These are phyloP conservation scores for Bruguiera parviflora DNA, from an alignment of 345 rosid genomes.

Conservation along the genomic window DNA sequence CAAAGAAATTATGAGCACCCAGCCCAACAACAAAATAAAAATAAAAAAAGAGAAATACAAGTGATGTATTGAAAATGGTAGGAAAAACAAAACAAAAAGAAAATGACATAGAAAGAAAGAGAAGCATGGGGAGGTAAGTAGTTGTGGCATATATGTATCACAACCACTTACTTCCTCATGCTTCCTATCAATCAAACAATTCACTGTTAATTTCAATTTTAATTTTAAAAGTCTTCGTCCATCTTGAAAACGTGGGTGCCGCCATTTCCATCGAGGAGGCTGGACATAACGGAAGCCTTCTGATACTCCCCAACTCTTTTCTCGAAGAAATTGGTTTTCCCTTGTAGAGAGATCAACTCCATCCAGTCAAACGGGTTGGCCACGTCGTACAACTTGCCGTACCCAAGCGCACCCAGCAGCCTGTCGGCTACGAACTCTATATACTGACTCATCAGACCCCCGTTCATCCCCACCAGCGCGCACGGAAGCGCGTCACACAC, in stretches of 20 bases:
- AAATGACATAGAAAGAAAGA: too few relatives aligned
- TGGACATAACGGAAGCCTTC: slow-evolving; percentile 73
- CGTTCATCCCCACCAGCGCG: slow-evolving; percentile 87
- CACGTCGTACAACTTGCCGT: slow-evolving; percentile 56
- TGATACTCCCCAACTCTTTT: slow-evolving; percentile 84
- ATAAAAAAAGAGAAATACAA: neutral
- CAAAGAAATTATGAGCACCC: too few relatives aligned
- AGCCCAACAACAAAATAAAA: neutral
- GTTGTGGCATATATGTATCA: too few relatives aligned
- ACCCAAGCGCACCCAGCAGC: slow-evolving; percentile 62
- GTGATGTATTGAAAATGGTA: neutral
- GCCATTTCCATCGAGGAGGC: slow-evolving; percentile 53
- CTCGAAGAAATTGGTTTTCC: slow-evolving; percentile 87
- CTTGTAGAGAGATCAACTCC: slow-evolving; percentile 82
- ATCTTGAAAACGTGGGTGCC: slow-evolving; percentile 60
- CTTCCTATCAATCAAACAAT: too few relatives aligned
- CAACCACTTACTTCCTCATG: too few relatives aligned
- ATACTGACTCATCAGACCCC: slow-evolving; percentile 71
- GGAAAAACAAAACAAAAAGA: too few relatives aligned
- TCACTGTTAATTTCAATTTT: too few relatives aligned
- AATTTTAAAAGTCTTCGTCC: slow-evolving; percentile 62
- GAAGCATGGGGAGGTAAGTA: too few relatives aligned
- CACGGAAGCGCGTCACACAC: slow-evolving; percentile 89
- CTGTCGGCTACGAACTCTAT: slow-evolving; percentile 89
- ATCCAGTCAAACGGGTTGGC: slow-evolving; percentile 87